Evolutionary conservation across 2,329 filamentous ascomycete species (phyloP).

Genomic region (Alternaria ethzedia): DNA sequence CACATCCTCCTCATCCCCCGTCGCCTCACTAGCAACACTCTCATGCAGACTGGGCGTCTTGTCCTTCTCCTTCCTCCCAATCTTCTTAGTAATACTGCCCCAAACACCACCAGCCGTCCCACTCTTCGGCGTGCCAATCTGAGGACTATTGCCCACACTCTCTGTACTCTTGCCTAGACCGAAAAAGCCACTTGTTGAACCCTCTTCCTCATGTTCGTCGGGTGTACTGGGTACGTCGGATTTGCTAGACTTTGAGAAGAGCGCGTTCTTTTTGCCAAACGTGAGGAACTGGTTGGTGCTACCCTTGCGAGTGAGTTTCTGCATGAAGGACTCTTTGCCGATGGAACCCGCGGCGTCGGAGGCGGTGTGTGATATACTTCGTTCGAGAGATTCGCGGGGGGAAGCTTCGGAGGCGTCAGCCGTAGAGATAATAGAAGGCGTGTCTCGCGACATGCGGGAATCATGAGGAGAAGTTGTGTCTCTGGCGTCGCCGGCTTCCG

Average conservation of each 20-base stretch:
- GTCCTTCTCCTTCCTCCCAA: constrained; percentile 50
- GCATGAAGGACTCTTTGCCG: constrained; percentile 57
- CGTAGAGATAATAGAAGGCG: constrained; percentile 53
- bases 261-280: constrained; percentile 47
- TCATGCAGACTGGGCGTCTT: constrained; percentile 57
- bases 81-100: constrained; percentile 54
- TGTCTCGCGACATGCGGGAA: constrained; percentile 52
- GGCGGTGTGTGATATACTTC: constrained; percentile 45
- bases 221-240: constrained; percentile 42
- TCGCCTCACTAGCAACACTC: constrained; percentile 52
- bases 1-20: constrained; percentile 46
- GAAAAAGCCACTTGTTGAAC: constrained; percentile 15
- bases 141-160: constrained; percentile 44
- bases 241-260: constrained; percentile 42
- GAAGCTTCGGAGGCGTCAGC: constrained; percentile 43
- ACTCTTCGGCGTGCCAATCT: constrained; percentile 46
- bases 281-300: constrained; percentile 54
- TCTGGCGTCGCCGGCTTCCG: constrained; percentile 29
- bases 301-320: constrained; percentile 57
- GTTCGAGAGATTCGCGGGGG: constrained; percentile 51
- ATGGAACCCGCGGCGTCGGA: constrained; percentile 42
- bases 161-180: constrained; percentile 36
- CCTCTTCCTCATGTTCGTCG: constrained; percentile 50
- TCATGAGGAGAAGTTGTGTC: constrained; percentile 37
- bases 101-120: constrained; percentile 46